Percentiles rank a stretch among this genome's conserved stretches.
Evolutionary conservation across 106 monocot genomes (phyloP).

Genomic region (Platanthera guangdongensis): DNA sequence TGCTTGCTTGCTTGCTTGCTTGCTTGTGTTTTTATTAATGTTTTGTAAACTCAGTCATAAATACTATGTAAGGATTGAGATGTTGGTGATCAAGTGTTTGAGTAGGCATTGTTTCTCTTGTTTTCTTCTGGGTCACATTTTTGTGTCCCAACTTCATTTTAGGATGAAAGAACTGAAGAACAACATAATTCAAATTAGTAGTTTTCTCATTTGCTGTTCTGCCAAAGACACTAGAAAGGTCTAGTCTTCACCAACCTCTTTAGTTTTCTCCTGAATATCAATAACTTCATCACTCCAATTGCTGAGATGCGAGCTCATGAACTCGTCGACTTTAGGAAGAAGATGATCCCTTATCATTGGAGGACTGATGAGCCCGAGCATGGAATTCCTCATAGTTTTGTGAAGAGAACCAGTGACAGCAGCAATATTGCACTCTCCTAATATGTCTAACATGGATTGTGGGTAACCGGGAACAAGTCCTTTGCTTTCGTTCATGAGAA

Average conservation of each 20-base stretch:
- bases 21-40: no score
- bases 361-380: conserved; percentile 61
- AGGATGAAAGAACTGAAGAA: no score
- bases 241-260: conserved; percentile 40
- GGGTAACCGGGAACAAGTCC: conserved; percentile 92
- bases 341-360: conserved; percentile 55
- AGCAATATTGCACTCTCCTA: conserved; percentile 79
- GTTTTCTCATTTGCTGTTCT: neutral
- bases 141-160: no score
- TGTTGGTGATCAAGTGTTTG: no score
- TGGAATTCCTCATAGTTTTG: conserved; percentile 63
- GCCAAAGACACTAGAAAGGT: neutral
- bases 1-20: no score
- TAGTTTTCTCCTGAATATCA: conserved; percentile 83
- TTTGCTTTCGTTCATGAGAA: conserved; percentile 77
- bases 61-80: no score
- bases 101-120: no score
- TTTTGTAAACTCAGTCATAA: no score
- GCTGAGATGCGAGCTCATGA: conserved; percentile 64
- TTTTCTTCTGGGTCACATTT: no score
- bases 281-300: conserved; percentile 39
- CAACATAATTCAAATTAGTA: neutral
- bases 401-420: conserved; percentile 81
- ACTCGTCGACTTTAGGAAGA: conserved; percentile 69
- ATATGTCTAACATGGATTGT: conserved; percentile 81